Evolutionary conservation across 768 basidiomycete genomes (phyloP).

Genomic region (Lactarius psammicola): DNA sequence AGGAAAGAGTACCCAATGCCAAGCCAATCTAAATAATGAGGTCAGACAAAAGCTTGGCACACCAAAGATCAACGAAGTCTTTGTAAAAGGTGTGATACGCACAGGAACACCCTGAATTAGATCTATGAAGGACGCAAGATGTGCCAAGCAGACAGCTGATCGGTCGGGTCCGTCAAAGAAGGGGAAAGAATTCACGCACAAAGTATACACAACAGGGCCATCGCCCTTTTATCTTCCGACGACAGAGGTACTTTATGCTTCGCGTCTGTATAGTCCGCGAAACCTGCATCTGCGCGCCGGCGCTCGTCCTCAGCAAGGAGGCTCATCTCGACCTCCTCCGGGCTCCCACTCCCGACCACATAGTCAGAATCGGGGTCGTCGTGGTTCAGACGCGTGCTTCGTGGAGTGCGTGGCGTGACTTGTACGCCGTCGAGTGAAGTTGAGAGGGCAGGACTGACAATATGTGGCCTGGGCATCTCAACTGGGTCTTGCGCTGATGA

Average conservation of each 20-base stretch:
- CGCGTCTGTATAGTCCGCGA: constrained; percentile 20
- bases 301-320: constrained; percentile 27
- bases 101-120: constrained; percentile 85
- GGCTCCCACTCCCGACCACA: constrained; percentile 3
- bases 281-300: constrained; percentile 17
- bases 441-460: background rate
- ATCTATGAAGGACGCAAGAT: constrained; percentile 33
- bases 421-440: constrained; percentile 21
- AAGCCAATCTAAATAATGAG: constrained; percentile 63
- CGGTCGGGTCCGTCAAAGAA: background rate
- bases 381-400: background rate
- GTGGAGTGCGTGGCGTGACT: constrained; percentile 24
- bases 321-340: constrained; percentile 31
- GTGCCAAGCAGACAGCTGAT: background rate
- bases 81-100: constrained; percentile 35
- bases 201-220: constrained; percentile 45
- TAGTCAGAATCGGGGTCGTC: background rate
- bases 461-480: constrained; percentile 3
- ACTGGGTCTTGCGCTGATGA: background rate
- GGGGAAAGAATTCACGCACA: constrained; percentile 38
- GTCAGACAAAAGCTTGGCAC: constrained; percentile 6
- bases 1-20: constrained; percentile 63
- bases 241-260: constrained; percentile 19
- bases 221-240: constrained; percentile 44
- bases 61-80: constrained; percentile 25